Evolutionary conservation across 2,329 filamentous ascomycete species (phyloP), one percentile per base, ranked within the genome.

Genomic region (Pseudogymnoascus sp.): DNA sequence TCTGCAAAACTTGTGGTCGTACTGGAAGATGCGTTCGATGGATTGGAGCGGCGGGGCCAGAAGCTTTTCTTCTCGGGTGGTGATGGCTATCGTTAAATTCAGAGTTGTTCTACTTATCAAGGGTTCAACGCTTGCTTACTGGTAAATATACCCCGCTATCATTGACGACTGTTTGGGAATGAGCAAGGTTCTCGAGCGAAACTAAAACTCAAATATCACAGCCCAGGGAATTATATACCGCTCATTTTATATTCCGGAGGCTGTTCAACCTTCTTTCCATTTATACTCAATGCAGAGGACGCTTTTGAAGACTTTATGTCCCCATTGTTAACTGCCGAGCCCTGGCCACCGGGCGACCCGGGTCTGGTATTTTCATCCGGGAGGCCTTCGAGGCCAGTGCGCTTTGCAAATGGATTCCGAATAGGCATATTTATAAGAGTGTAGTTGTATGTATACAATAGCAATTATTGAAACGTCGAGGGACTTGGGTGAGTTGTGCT

Each of bases 141-240:
- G 93, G 93, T 67, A 97, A 83, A 76, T 96, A 97, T 64, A 96
- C 89, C 67, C 93, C 93, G 73, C 89, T 95, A 75, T 96, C 92
- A 72, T 96, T 95, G 74, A 97, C 94, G 66, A 97, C 93, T 97
- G 73, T 68, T 64, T 50, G 59, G 36, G 63, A 66, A 71, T 65
- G 73, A 71, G 68, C 66, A 61, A 35, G 15, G 36, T 35, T 35
- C 30, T 59, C 14, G 41, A n/a, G 18, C n/a, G 18, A 33, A 18
- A 18, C 28, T 59, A 60, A 64, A 57, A 66, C 66, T 61, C 53
- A 61, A 61, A 14, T 28, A 39, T 61, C 36, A 38, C 57, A 64
- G 39, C 41, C 60, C 37, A 60, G 60, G 60, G 58, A 58, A 60
- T 59, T 59, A 74, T 84, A 70, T 82, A 90, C 88, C 88, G 75